phyloP scores from a whole-genome alignment of 2,329 filamentous ascomycete species.

The Curvularia spicifera region DNA sequence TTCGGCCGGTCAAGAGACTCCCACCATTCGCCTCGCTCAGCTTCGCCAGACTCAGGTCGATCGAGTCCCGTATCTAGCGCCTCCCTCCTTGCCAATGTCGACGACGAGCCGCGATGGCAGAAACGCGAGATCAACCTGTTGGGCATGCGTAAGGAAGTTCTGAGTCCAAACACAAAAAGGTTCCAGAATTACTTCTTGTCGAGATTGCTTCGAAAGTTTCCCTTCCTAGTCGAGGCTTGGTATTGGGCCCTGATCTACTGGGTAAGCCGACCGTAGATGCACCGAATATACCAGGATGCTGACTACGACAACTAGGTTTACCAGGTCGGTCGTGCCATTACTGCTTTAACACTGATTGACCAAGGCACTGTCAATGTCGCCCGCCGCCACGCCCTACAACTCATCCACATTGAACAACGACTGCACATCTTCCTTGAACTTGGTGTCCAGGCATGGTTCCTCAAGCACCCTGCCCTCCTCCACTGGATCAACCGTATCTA shows the following conservation, averaged over 20 bases:
- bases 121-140: constrained; percentile 58
- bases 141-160: constrained; percentile 56
- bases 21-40: constrained; percentile 36
- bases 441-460: constrained; percentile 64
- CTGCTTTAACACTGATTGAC: constrained; percentile 69
- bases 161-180: constrained; percentile 66
- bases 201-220: constrained; percentile 69
- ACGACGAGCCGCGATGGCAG: constrained; percentile 56
- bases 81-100: constrained; percentile 50
- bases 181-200: constrained; percentile 68
- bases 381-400: constrained; percentile 69
- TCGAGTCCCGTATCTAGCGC: constrained; percentile 52
- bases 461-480: constrained; percentile 63
- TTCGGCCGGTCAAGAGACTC: constrained; percentile 38
- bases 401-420: constrained; percentile 70
- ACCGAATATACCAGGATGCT: background rate
- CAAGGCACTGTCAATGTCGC: constrained; percentile 71
- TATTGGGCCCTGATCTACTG: constrained; percentile 80
- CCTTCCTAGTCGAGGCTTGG: constrained; percentile 77
- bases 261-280: constrained; percentile 57
- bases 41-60: constrained; percentile 53
- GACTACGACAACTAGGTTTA: constrained; percentile 62
- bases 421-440: constrained; percentile 71
- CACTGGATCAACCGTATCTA: constrained; percentile 75
- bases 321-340: constrained; percentile 75